Evolutionary conservation across 2,329 filamentous ascomycete genomes (phyloP).

Genomic region (Dryadomyces quercivorus): DNA sequence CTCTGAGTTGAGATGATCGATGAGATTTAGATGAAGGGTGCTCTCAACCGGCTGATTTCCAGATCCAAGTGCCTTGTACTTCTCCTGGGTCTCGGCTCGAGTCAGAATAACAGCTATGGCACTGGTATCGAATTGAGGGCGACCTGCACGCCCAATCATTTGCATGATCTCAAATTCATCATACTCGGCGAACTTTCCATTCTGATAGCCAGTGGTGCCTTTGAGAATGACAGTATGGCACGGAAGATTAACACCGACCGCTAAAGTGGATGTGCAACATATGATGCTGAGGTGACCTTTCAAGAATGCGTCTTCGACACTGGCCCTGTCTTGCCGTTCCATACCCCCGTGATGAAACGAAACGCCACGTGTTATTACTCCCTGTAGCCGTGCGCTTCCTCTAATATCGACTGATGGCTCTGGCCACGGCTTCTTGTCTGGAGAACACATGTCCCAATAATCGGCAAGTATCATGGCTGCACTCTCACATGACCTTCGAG

Average conservation of each 20-base stretch:
- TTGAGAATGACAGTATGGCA: slow-evolving; percentile 78
- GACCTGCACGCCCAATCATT: slow-evolving; percentile 75
- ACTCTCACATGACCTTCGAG: slow-evolving; percentile 53
- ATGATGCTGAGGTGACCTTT: slow-evolving; percentile 65
- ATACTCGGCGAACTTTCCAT: slow-evolving; percentile 52
- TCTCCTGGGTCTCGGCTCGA: slow-evolving; percentile 44
- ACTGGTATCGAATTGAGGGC: slow-evolving; percentile 69
- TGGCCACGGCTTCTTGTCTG: slow-evolving; percentile 49
- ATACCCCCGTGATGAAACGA: slow-evolving; percentile 77
- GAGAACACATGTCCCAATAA: slow-evolving; percentile 44
- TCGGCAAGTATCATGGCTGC: slow-evolving; percentile 58
- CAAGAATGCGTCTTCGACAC: slow-evolving; percentile 57
- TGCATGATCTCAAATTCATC: slow-evolving; percentile 80
- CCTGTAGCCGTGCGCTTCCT: slow-evolving; percentile 50
- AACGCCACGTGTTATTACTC: slow-evolving; percentile 42
- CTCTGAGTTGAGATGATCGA: slow-evolving; percentile 78
- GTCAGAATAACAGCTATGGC: slow-evolving; percentile 75
- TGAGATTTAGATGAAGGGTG: slow-evolving; percentile 63
- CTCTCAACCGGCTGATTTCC: slow-evolving; percentile 67
- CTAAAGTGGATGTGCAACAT: slow-evolving; percentile 77
- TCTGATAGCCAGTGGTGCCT: slow-evolving; percentile 57
- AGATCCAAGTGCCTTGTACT: slow-evolving; percentile 63
- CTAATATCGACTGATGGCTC: slow-evolving; percentile 36
- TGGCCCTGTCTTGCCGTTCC: slow-evolving; percentile 46
- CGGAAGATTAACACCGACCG: slow-evolving; percentile 73